Base-by-base conservation (phyloP, 2,329 filamentous ascomycete genomes). In the Nemania sp. region DNA sequence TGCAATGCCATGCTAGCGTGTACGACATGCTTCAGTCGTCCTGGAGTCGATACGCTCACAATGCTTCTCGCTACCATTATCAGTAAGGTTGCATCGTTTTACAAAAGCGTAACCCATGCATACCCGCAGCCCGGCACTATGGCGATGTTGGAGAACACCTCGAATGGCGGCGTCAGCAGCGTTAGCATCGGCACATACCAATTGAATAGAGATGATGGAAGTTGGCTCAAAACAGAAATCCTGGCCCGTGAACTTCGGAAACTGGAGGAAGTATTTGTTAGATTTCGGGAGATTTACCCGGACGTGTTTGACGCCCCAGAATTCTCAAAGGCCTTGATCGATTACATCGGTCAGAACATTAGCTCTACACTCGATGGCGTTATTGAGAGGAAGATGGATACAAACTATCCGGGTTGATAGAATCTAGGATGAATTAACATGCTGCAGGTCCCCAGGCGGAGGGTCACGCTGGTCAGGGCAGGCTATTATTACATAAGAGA, bases 31-130 rank as follows among this genome's bases (percentile, higher is more conserved):
- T 78, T 81, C 72, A 76, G 72, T 57, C 73, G 74, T 12, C 76
- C 76, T 1, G 78, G 76, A 1, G 77, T 74, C 3, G 77, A 80
- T 49, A 81, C 80, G 1, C 74, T 77, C 0, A 76, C 77, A 5
- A 82, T 82, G 80, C 74, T 83, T 0, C 73, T 83, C n/a, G 79
- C 78, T 0, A 82, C 80, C 0, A 73, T 83, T 18, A 77, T 83
- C 17, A 77, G 77, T 50, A 80, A 81, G 67, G 78, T 81, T 48
- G 77, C 79, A 1, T 77, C 75, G 1, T 76, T 80, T 54, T 82
- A 83, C 69, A 78, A 76, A 58, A 74, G 73, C 17, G 78, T 77
- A 2, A 76, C 74, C 10, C 71, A 76, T 49, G 69, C 73, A 3
- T 76, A 78, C 58, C 79, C 78, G 59, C 77, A 77, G 40, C 63